These are phyloP conservation scores for Theileria parva DNA, from an alignment of 169 alveolate genomes.

Conservation along the genomic window DNA sequence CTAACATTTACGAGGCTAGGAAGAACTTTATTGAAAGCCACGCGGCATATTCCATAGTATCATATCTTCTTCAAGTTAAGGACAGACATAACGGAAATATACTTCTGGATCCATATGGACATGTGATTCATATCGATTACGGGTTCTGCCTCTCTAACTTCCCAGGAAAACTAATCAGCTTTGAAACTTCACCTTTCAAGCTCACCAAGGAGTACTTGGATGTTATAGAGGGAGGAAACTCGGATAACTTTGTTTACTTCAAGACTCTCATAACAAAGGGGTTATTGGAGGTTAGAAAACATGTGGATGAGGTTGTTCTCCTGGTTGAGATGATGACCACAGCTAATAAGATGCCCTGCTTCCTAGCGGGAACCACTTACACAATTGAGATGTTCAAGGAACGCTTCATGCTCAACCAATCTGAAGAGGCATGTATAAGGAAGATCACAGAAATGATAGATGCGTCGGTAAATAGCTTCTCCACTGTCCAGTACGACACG, in stretches of 20 bases:
- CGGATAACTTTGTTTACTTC: constrained; percentile 88
- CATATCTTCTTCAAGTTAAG: constrained; percentile 89
- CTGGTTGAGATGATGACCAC: constrained; percentile 89
- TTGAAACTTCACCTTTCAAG: constrained; percentile 96
- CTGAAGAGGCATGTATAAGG: constrained; percentile 83
- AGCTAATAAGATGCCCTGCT: constrained; percentile 89
- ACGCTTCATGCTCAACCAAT: constrained; percentile 79
- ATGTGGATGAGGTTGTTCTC: constrained; percentile 84
- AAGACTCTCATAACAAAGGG: constrained; percentile 83
- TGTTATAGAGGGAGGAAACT: constrained; percentile 90
- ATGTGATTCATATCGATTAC: constrained; percentile 92
- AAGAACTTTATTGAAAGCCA: constrained; percentile 90
- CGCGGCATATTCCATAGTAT: constrained; percentile 94
- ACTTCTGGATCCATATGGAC: constrained; percentile 91
- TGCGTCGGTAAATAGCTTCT: constrained; percentile 89
- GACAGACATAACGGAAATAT: constrained; percentile 97
- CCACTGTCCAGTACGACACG: constrained; percentile 93
- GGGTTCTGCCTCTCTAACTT: constrained; percentile 94
- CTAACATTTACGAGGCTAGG: constrained; percentile 74
- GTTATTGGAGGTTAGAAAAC: constrained; percentile 85
- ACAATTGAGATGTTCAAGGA: constrained; percentile 76
- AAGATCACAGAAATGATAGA: constrained; percentile 87
- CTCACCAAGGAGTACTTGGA: constrained; percentile 93
- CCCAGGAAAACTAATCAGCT: constrained; percentile 92
- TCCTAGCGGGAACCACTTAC: constrained; percentile 79